These are phyloP conservation scores for Berkeleyomyces rouxiae DNA, from an alignment of 2,329 filamentous ascomycete genomes.

Conservation along the genomic window DNA sequence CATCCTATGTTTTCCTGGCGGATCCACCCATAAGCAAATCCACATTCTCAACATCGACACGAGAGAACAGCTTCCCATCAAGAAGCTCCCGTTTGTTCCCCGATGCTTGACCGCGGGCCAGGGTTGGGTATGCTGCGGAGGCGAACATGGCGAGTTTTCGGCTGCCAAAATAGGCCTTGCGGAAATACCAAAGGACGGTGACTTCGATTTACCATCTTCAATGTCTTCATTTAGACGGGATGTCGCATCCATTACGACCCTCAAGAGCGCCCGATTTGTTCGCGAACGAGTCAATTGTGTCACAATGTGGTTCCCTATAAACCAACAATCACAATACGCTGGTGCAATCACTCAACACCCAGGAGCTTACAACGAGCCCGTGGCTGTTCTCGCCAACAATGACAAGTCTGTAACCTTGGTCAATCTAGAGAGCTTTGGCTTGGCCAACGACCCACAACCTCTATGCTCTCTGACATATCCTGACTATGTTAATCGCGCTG, in stretches of 20 bases:
- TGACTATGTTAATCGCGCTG: conserved; percentile 80
- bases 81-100: conserved; percentile 54
- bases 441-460: conserved; percentile 31
- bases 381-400: conserved; percentile 77
- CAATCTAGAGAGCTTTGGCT: conserved; percentile 45
- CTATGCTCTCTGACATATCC: conserved; percentile 58
- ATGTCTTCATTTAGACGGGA: neutral
- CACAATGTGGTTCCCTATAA: conserved; percentile 43
- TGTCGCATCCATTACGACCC: neutral
- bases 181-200: neutral
- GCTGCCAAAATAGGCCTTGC: conserved; percentile 44
- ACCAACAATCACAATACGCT: conserved; percentile 17
- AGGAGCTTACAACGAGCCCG: conserved; percentile 31
- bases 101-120: conserved; percentile 73
- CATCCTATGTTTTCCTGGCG: conserved; percentile 71
- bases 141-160: conserved; percentile 74
- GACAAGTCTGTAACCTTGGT: conserved; percentile 80
- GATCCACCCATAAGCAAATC: conserved; percentile 45
- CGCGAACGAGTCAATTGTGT: conserved; percentile 49
- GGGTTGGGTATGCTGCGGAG: conserved; percentile 83
- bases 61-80: conserved; percentile 28
- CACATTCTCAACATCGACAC: conserved; percentile 57
- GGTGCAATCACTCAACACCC: conserved; percentile 6
- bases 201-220: neutral
- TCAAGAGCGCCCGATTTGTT: conserved; percentile 36